Conservation (phyloP, 345 rosid species). For the Excoecaria agallocha region DNA sequence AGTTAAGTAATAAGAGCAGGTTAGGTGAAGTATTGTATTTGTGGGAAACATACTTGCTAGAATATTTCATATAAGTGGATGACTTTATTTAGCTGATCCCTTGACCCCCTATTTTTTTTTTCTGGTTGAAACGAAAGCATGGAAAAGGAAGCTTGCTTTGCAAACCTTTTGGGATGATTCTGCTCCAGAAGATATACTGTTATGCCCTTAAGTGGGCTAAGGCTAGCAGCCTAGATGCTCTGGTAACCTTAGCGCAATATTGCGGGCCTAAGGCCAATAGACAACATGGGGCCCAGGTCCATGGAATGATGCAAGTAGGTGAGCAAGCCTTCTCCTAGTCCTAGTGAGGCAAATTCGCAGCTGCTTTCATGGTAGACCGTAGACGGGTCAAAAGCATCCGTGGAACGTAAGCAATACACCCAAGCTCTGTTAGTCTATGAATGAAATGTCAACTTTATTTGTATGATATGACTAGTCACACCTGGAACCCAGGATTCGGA, state of each 20-base stretch:
- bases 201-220: background rate
- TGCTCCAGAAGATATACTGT: no score
- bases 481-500: no score
- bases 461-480: no score
- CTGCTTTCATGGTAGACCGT: background rate
- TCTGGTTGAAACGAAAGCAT: constrained; percentile 1
- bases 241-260: background rate
- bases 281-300: background rate
- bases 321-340: no score
- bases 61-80: background rate
- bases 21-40: constrained; percentile 3
- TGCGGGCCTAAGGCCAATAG: background rate
- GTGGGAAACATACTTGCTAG: background rate
- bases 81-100: background rate
- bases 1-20: background rate
- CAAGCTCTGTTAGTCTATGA: no score
- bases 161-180: background rate
- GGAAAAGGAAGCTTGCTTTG: background rate
- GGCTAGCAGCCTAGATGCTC: background rate
- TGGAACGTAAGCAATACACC: background rate
- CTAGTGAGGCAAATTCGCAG: background rate
- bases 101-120: no score
- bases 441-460: no score
- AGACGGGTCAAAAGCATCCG: constrained; percentile 22
- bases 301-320: background rate